Evolutionary conservation across 768 basidiomycete species (phyloP).

Genomic region (Amanita molliuscula): DNA sequence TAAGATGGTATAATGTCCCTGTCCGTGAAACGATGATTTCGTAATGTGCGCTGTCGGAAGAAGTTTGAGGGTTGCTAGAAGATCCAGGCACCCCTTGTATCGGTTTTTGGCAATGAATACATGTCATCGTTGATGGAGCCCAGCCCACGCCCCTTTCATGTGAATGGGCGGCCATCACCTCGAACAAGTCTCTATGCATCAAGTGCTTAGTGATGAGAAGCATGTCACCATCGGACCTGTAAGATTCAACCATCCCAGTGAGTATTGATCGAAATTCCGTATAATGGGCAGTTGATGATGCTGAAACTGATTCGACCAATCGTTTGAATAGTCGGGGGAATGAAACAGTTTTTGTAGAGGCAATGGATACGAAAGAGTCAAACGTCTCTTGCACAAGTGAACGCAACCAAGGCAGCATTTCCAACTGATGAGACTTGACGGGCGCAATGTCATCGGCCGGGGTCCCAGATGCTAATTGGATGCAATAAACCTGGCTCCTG

Average conservation of each 20-base stretch:
- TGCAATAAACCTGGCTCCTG: constrained; percentile 68
- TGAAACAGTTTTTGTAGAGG: constrained; percentile 69
- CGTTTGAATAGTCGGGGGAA: constrained; percentile 92
- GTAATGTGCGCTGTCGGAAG: constrained; percentile 12
- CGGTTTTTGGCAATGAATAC: constrained; percentile 42
- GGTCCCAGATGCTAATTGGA: constrained; percentile 54
- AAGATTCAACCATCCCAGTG: constrained; percentile 92
- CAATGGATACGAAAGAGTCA: constrained; percentile 72
- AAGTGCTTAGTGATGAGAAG: constrained; percentile 76
- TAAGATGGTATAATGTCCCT: constrained; percentile 47
- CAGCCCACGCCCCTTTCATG: constrained; percentile 54
- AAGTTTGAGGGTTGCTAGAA: neutral
- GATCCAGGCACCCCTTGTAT: constrained; percentile 18
- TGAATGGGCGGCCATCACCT: constrained; percentile 50
- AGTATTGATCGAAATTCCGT: constrained; percentile 88
- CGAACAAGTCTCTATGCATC: constrained; percentile 74
- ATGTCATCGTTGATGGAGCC: constrained; percentile 39
- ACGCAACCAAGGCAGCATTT: constrained; percentile 46
- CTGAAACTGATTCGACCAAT: constrained; percentile 65
- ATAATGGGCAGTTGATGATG: constrained; percentile 59
- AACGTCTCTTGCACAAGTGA: constrained; percentile 79
- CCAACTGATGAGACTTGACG: constrained; percentile 10
- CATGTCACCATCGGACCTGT: constrained; percentile 87
- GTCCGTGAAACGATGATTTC: constrained; percentile 44
- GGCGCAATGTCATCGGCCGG: constrained; percentile 10